Percentiles rank a stretch among this genome's conserved stretches.
Conservation (phyloP, 768 basidiomycete species). For the Hysterangium stoloniferum region DNA sequence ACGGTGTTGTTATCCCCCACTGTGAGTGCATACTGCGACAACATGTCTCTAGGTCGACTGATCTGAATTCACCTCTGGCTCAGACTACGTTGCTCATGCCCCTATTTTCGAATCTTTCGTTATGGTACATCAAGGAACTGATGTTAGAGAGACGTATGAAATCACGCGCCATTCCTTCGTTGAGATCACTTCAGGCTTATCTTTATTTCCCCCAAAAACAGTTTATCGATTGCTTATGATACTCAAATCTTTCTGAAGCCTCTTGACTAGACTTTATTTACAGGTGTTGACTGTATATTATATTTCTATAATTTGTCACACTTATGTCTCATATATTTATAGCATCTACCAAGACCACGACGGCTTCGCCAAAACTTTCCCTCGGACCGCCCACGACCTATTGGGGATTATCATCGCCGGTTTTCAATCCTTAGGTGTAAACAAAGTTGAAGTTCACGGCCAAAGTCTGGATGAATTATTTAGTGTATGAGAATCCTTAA, state of each 20-base stretch:
- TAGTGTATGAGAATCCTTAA: too few relatives aligned
- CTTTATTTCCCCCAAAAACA: background rate
- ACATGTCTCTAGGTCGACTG: too few relatives aligned
- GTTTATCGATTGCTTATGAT: conserved; percentile 27
- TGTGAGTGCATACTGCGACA: too few relatives aligned
- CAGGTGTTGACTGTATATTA: background rate
- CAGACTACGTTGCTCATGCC: conserved; percentile 31
- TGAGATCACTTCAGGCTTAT: too few relatives aligned
- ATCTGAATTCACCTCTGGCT: background rate
- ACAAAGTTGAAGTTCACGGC: conserved; percentile 28
- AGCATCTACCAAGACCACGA: conserved; percentile 27
- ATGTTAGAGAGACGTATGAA: conserved; percentile 24
- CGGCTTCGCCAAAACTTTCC: conserved; percentile 34
- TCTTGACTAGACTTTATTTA: conserved; percentile 10
- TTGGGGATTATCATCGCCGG: conserved; percentile 25
- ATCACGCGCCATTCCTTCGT: too few relatives aligned
- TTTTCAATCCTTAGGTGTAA: conserved; percentile 21
- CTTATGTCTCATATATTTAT: background rate
- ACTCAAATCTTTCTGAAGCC: conserved; percentile 20
- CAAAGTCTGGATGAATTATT: conserved; percentile 1
- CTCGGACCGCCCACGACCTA: conserved; percentile 28
- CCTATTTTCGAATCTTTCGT: conserved; percentile 26
- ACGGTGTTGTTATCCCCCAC: conserved; percentile 24
- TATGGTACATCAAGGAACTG: conserved; percentile 36
- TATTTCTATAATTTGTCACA: background rate